These are phyloP conservation scores for Hanseniaspora valbyensis DNA, from an alignment of 805 yeast genomes.

Conservation along the genomic window DNA sequence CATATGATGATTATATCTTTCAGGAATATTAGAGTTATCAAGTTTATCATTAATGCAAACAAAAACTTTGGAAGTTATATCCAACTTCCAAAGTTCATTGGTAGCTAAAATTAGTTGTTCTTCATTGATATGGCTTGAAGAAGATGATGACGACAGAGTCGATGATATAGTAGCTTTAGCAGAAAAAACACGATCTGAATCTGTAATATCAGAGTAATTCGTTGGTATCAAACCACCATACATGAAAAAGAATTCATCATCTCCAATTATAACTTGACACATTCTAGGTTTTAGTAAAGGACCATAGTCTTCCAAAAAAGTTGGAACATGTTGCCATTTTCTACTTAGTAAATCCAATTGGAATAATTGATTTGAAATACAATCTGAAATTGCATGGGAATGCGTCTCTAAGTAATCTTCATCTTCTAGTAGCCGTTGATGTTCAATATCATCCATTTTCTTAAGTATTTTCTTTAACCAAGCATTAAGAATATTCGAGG, in stretches of 20 bases:
- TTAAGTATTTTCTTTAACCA: constrained; percentile 10
- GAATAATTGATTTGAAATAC: constrained; percentile 55
- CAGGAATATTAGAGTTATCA: constrained; percentile 28
- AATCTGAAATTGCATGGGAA: constrained; percentile 22
- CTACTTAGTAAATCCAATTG: constrained; percentile 48
- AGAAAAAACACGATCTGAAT: not conserved
- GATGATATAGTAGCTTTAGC: not conserved
- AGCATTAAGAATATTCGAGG: constrained; percentile 13
- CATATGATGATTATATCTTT: constrained; percentile 46
- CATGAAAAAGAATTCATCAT: constrained; percentile 42
- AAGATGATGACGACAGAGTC: not conserved
- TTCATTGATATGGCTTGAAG: constrained; percentile 11
- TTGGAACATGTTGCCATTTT: constrained; percentile 40
- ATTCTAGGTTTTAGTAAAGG: constrained; percentile 36
- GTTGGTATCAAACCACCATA: constrained; percentile 51
- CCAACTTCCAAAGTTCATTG: constrained; percentile 62
- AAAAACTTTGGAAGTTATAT: constrained; percentile 46
- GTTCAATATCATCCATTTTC: constrained; percentile 5
- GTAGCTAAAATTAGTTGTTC: constrained; percentile 31
- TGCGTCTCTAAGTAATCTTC: constrained; percentile 9
- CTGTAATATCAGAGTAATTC: constrained; percentile 25
- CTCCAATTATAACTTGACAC: constrained; percentile 47
- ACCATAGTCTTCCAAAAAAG: constrained; percentile 26
- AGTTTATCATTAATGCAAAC: constrained; percentile 31
- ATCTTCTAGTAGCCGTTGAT: not conserved